phyloP scores from a whole-genome alignment of 306 rosid species.

The Hylodesmum podocarpum region DNA sequence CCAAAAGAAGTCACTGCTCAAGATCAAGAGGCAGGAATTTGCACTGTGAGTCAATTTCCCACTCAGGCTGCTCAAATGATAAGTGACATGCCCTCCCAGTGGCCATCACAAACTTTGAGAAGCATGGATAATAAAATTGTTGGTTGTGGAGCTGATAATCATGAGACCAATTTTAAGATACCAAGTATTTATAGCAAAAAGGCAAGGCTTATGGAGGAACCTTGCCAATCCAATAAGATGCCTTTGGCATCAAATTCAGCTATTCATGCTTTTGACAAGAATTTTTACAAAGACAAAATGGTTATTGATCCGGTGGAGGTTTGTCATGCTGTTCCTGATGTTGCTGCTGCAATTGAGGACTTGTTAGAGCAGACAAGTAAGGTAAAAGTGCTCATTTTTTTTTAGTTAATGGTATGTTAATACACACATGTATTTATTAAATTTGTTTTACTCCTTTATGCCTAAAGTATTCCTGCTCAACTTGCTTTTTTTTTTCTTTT shows the following conservation, averaged over 20 bases:
- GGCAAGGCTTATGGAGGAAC: conserved; percentile 69
- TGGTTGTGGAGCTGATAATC: conserved; percentile 34
- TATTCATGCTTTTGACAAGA: conserved; percentile 38
- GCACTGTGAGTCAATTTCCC: conserved; percentile 80
- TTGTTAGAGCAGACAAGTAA: conserved; percentile 91
- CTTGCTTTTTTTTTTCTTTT: conserved; percentile 33
- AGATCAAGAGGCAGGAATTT: conserved; percentile 77
- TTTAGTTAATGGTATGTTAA: conserved; percentile 15
- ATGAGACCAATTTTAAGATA: conserved; percentile 37
- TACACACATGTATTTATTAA: background rate
- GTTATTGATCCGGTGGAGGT: conserved; percentile 39
- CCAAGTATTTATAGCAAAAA: conserved; percentile 54
- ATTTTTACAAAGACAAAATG: conserved; percentile 42
- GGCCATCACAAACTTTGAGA: conserved; percentile 45
- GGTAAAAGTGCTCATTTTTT: conserved; percentile 53
- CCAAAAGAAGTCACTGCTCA: conserved; percentile 81
- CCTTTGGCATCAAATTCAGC: conserved; percentile 38
- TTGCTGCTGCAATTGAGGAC: conserved; percentile 95
- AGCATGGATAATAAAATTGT: conserved; percentile 31
- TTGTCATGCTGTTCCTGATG: conserved; percentile 75
- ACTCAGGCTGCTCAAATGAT: conserved; percentile 64
- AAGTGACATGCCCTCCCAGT: conserved; percentile 56
- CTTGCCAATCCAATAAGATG: conserved; percentile 35
- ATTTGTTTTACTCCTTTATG: conserved; percentile 2
- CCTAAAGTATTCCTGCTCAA: conserved; percentile 23